A percentile compares a stretch with the other conserved stretches of the same genome.
These are phyloP conservation scores for Piper betle DNA, from an alignment of 164 flowering plant genomes.

Conservation along the genomic window DNA sequence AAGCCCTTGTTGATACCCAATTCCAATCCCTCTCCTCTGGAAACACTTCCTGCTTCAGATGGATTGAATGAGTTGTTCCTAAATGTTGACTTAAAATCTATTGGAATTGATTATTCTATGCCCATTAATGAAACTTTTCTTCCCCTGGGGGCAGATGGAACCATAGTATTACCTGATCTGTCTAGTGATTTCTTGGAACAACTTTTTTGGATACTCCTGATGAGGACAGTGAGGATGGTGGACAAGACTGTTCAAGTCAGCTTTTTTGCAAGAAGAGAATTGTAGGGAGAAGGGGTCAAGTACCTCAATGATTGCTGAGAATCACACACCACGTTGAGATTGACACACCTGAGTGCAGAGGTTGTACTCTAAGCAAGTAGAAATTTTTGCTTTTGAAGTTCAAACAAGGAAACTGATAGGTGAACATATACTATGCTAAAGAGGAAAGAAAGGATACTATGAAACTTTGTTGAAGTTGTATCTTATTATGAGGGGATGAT, in stretches of 20 bases:
- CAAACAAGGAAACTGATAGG: too few species aligned
- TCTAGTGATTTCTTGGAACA: conserved; percentile 4
- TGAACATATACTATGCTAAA: too few species aligned
- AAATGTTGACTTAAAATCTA: conserved; percentile 2
- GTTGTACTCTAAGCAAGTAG: conserved; percentile 1
- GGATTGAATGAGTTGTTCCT: neutral
- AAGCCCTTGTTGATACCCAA: conserved; percentile 4
- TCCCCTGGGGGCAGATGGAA: neutral
- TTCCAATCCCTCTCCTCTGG: neutral
- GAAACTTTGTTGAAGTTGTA: too few species aligned
- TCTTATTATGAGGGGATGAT: too few species aligned
- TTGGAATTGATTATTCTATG: neutral
- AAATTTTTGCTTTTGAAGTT: too few species aligned
- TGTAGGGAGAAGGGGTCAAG: neutral
- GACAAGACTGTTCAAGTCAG: too few species aligned
- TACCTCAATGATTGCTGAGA: neutral
- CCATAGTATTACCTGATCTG: neutral
- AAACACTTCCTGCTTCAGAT: neutral
- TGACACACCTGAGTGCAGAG: neutral
- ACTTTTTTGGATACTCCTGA: conserved; percentile 2
- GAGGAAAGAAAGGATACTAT: too few species aligned
- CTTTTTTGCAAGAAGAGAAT: conserved; percentile 2
- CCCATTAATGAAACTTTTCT: neutral
- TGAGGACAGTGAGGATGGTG: conserved; percentile 3
- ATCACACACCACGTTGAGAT: neutral